Base-by-base conservation (phyloP, 306 rosid genomes). In the Dalbergia cultrata region DNA sequence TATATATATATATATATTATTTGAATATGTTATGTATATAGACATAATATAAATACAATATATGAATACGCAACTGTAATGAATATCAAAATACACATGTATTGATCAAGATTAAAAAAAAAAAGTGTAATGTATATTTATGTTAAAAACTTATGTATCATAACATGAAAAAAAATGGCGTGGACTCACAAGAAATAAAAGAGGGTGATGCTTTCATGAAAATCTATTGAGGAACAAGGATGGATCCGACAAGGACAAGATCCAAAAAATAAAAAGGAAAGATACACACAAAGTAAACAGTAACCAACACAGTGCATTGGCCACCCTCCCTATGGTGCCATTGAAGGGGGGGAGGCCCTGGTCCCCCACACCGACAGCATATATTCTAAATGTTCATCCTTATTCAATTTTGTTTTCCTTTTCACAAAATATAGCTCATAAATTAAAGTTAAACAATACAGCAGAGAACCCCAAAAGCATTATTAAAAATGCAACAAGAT, bases 361-460 rank as follows among this genome's bases (percentile, higher is more conserved):
- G 65, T 59, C 41, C 41, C 41, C 41, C 41, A 6, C 81, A 68
- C 88, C 79, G 82, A 79, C 86, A 75, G 8, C 41, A 1, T 26
- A 71, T 67, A 31, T 65, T 71, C 26, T 44, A 59, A 58, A 70
- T 54, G 70, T 60, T 49, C 54, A 58, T 78, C 56, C 67, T 59
- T 79, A 76, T 72, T 75, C 22, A 26, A 26, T 26, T 26, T 26
- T 26, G 0, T 35, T 37, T 75, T 52, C 14, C 47, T 53, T 67
- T 62, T 22, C 67, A 83, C 76, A 83, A 39, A 59, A 65, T 72
- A 65, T 44, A 80, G 4, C 26, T 22, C 5, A 56, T 13, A 45
- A 34, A 12, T 19, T 3, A 26, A 26, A 26, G 31, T 26, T 26
- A 70, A 19, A 22, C 17, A 62, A 13, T 66, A 67, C 82, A 21